phyloP scores from a whole-genome alignment of 2,329 filamentous ascomycete species.

The Drechslera avenae region DNA sequence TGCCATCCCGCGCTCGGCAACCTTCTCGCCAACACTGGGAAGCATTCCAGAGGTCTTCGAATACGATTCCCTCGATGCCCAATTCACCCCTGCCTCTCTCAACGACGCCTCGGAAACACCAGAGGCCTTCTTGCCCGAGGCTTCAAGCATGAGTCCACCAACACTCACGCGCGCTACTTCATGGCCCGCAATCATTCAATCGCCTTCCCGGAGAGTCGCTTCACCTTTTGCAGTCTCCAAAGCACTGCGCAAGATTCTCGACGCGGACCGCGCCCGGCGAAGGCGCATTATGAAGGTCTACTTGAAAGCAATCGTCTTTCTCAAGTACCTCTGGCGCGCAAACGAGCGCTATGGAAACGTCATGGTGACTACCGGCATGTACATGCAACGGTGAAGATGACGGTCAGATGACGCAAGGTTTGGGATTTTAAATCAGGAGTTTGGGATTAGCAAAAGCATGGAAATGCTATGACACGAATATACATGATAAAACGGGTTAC shows the following conservation, averaged over 20 bases:
- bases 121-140: constrained; percentile 29
- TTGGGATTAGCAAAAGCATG: background rate
- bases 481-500: constrained; percentile 8
- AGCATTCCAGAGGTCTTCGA: constrained; percentile 35
- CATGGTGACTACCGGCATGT: constrained; percentile 34
- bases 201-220: constrained; percentile 23
- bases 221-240: constrained; percentile 25
- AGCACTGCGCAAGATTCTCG: constrained; percentile 29
- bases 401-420: background rate
- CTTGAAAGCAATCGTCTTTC: constrained; percentile 31
- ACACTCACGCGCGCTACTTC: constrained; percentile 24
- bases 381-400: constrained; percentile 28
- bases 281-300: constrained; percentile 28
- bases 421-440: background rate
- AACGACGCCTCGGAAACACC: constrained; percentile 22
- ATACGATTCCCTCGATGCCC: constrained; percentile 23
- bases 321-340: constrained; percentile 29
- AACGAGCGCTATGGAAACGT: constrained; percentile 34
- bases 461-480: background rate
- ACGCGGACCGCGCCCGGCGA: constrained; percentile 29
- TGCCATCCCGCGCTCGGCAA: constrained; percentile 23
- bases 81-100: constrained; percentile 15
- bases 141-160: constrained; percentile 22
- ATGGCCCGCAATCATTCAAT: constrained; percentile 29
- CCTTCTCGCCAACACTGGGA: constrained; percentile 32